Base-by-base conservation (phyloP, 768 basidiomycete species). In the Suillus spraguei region DNA sequence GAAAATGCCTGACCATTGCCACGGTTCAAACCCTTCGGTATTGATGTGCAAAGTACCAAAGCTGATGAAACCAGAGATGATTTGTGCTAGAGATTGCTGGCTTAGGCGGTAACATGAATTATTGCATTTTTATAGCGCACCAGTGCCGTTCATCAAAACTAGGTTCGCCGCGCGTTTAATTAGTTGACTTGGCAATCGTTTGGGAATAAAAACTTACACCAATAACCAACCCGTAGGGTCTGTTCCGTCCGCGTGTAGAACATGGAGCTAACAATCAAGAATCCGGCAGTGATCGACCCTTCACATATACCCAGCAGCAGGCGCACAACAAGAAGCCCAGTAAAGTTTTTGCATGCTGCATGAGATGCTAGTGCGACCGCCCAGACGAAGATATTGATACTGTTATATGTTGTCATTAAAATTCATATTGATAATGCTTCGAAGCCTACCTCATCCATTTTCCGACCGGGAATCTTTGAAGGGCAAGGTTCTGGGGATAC, bases 101-200 rank as follows among this genome's bases (percentile, higher is more conserved):
- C 16, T 36, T 24, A 50, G 60, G 49, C 20, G 20, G 28, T 14
- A 60, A 62, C 4, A 36, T 39, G 4, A 41, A 61, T 17, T 10
- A 28, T 39, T 9, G 3, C 20, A 39, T 60, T 42, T 44, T n/a
- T 36, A n/a, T 28, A 42, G 39, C 76, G 52, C 66, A 86, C 86
- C 86, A 61, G 85, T 85, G 10, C 87, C 87, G 59, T 88, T 88
- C 87, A 88, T 89, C 47, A 89, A 72, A 68, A 88, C 87, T 87
- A n/a, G 20, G 44, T 28, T 58, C 36, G 16, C 20, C 44, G 11
- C 16, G 9, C 5, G 35, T 20, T 24, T 20, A 24, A 14, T 61
- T 46, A 46, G 56, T 33, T 13, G 8, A 20, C 13, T n/a, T 33
- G 24, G 13, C 28, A 11, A 62, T 32, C n/a, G 14, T 10, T 39